Percentiles rank a stretch among this genome's conserved stretches.
These are phyloP conservation scores for Aegilops longissima DNA, from an alignment of 176 grass and related monocot species.

Conservation along the genomic window DNA sequence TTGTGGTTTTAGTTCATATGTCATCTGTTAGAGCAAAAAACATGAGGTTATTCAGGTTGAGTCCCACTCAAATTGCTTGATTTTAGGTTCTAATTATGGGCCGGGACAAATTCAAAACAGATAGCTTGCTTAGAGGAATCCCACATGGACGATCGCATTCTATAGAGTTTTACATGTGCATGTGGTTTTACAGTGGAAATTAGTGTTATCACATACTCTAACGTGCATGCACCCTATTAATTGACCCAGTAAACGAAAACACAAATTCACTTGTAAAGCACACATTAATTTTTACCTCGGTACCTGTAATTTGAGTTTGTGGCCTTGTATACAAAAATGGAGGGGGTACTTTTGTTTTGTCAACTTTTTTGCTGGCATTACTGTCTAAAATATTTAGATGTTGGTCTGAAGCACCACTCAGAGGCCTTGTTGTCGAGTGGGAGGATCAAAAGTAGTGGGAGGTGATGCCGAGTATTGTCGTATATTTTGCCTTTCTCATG, in stretches of 20 bases:
- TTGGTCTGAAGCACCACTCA: too few species aligned
- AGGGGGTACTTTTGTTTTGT: not conserved
- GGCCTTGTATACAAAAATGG: too few species aligned
- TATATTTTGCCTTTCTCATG: too few species aligned
- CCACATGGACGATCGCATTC: constrained; percentile 68
- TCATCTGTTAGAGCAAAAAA: not conserved
- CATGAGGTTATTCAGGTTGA: not conserved
- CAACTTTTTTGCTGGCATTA: not conserved
- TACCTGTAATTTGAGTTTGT: too few species aligned
- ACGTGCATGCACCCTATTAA: too few species aligned
- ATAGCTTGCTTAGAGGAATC: constrained; percentile 82
- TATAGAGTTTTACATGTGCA: not conserved
- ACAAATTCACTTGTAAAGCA: too few species aligned
- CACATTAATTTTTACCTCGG: too few species aligned
- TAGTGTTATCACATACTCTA: not conserved
- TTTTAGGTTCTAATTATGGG: constrained; percentile 81
- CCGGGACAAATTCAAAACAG: constrained; percentile 88
- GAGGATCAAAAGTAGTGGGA: too few species aligned
- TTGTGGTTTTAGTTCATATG: not conserved
- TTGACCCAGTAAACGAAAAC: too few species aligned
- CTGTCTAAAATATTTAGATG: not conserved
- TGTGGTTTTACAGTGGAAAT: not conserved
- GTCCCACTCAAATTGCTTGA: constrained; percentile 11
- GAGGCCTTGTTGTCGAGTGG: too few species aligned
- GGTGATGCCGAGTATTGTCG: too few species aligned